These are phyloP conservation scores for Euptelea pleiosperma DNA, from an alignment of 164 flowering plant species.

Conservation along the genomic window DNA sequence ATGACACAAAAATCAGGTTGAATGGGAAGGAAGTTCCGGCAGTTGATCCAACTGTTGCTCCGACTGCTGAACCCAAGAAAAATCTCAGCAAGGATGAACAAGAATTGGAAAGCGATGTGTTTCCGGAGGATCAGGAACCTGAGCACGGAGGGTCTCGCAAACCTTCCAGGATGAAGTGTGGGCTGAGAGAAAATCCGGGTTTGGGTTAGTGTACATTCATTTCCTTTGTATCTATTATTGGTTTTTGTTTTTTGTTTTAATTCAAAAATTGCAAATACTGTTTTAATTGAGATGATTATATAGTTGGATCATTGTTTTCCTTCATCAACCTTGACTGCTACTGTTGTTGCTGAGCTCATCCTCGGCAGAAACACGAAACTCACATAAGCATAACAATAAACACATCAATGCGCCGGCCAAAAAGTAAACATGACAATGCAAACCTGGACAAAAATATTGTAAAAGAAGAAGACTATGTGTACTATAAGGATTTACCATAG, in stretches of 20 bases:
- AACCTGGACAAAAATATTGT: no score
- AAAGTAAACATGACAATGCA: no score
- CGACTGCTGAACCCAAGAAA: conserved; percentile 33
- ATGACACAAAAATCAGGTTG: conserved; percentile 26
- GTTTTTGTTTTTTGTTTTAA: neutral
- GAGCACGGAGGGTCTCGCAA: conserved; percentile 30
- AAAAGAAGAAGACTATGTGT: no score
- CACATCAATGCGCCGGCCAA: no score
- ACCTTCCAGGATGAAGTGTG: conserved; percentile 43
- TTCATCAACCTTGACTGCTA: no score
- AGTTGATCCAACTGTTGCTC: conserved; percentile 7
- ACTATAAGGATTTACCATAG: no score
- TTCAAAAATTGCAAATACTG: no score
- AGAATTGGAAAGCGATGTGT: conserved; percentile 31
- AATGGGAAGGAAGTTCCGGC: conserved; percentile 20
- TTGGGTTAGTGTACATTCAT: conserved; percentile 52
- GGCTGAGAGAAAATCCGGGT: conserved; percentile 74
- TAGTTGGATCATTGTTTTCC: no score
- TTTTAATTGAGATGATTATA: no score
- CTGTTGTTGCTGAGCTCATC: no score
- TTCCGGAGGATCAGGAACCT: conserved; percentile 41
- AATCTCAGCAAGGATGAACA: conserved; percentile 30
- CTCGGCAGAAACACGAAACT: no score
- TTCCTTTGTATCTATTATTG: neutral
- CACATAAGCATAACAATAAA: no score